Percentiles rank a stretch among this genome's conserved stretches.
Evolutionary conservation across 495 filamentous ascomycete genomes (phyloP).

Genomic region (Tuber umbilicatum): DNA sequence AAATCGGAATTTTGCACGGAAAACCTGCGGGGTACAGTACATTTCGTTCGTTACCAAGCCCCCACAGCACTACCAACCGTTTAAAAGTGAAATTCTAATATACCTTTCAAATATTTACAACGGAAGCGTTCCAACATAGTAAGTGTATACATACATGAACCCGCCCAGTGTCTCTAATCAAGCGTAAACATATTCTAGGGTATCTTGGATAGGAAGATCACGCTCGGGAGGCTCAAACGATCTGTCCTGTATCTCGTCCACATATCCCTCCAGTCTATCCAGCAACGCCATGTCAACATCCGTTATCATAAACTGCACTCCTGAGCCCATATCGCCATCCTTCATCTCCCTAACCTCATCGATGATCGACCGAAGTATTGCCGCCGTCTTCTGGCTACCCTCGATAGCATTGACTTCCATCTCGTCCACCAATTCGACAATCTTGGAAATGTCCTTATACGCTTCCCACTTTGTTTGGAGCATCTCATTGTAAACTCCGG

Average conservation of each 20-base stretch:
- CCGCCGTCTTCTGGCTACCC: conserved; percentile 48
- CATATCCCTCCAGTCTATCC: background rate
- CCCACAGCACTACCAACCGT: background rate
- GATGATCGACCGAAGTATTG: conserved; percentile 43
- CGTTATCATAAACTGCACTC: conserved; percentile 15
- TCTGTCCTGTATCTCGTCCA: background rate
- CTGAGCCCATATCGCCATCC: background rate
- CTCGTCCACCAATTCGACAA: conserved; percentile 54
- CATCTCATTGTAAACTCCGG: conserved; percentile 57
- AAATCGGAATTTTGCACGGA: background rate
- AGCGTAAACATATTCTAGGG: background rate
- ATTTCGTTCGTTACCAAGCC: background rate
- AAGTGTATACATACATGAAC: background rate
- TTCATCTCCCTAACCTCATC: conserved; percentile 20
- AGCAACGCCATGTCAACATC: conserved; percentile 15
- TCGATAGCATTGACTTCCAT: conserved; percentile 58
- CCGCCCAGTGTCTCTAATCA: background rate
- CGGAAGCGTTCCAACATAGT: background rate
- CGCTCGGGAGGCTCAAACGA: background rate
- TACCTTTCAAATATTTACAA: conserved; percentile 1
- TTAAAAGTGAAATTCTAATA: background rate
- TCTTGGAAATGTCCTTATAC: conserved; percentile 50
- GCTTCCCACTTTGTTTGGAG: conserved; percentile 53
- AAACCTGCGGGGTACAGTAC: background rate
- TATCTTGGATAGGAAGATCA: background rate